Evolutionary conservation across 163 green algal genomes (phyloP), one percentile per base, ranked within the genome.

Genomic region (Chlorella variabilis): DNA sequence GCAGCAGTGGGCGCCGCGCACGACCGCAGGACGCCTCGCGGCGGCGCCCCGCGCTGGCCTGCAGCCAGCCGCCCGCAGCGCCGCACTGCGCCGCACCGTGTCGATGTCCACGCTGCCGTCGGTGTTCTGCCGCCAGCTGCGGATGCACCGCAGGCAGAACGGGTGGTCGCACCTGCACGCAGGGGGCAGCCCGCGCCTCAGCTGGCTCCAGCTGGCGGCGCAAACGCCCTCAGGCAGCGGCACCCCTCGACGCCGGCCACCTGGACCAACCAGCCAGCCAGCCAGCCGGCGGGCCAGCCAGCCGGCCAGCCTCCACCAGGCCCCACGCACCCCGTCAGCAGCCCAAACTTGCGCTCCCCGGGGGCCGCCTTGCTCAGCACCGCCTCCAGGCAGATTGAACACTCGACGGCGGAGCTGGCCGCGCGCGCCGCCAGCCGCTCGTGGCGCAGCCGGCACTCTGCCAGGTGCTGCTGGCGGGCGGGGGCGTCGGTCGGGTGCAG

Each of bases 61-160:
- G 45, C 45, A 23, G 31, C 31, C n/a, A n/a, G n/a, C n/a, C n/a
- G n/a, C n/a, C n/a, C n/a, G n/a, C n/a, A n/a, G n/a, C n/a, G n/a
- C n/a, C n/a, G n/a, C n/a, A n/a, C n/a, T 2, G 27, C 25, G 1
- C 2, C 84, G 73, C 65, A 89, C 88, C 27, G 84, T 91, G 31
- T 91, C 88, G 0, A 89, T 29, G 69, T 92, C 86, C 2, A 80
- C 86, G 3, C 75, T 82, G 34, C 70, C 71, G 29, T 88, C 85
- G 1, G 61, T 71, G 33, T 89, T 89, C 66, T 77, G 83, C 0
- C 94, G 83, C 94, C 94, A 98, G 82, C 49, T 85, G 58, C 94
- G 90, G 70, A 98, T 98, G 92, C 94, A 98, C 6, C 54, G n/a
- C 27, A 98, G 85, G 89, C 94, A 98, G 82, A 97, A 98, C 45